These are phyloP conservation scores for Penicillium sp. DNA, from an alignment of 2,329 filamentous ascomycete genomes.

Conservation along the genomic window DNA sequence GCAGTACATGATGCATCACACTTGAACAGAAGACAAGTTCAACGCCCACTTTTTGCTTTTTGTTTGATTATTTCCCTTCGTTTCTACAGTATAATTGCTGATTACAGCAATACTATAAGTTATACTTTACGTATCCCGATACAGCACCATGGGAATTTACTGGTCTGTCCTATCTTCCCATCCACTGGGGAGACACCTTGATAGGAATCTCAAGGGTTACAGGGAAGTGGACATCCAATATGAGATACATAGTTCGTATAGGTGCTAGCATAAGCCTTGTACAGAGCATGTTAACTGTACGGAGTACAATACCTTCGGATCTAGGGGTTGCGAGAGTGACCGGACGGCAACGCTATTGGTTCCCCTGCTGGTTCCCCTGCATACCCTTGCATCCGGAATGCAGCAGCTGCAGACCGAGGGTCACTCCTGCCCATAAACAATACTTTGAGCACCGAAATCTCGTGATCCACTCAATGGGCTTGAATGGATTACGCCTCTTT, in stretches of 20 bases:
- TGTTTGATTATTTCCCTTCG: background rate
- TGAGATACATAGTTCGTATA: background rate
- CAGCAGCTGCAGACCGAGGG: background rate
- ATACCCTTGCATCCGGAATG: constrained; percentile 1
- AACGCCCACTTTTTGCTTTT: background rate
- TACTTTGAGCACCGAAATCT: background rate
- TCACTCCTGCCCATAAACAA: background rate
- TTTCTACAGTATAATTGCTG: too few relatives aligned
- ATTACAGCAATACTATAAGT: too few relatives aligned
- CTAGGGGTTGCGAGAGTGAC: background rate
- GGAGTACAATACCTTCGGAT: background rate
- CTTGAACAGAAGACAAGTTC: background rate
- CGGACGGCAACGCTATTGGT: background rate
- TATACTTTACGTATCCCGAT: too few relatives aligned
- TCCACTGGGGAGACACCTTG: background rate
- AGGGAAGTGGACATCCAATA: background rate
- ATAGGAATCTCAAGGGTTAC: background rate
- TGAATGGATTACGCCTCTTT: background rate
- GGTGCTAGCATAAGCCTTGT: background rate
- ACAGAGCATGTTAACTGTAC: background rate
- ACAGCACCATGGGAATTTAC: background rate
- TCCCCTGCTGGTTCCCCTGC: constrained; percentile 1
- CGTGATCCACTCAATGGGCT: background rate
- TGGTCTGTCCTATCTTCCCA: background rate
- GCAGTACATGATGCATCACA: background rate